phyloP scores from a whole-genome alignment of 352 stramenopile genomes.

The Plasmopara viticola region DNA sequence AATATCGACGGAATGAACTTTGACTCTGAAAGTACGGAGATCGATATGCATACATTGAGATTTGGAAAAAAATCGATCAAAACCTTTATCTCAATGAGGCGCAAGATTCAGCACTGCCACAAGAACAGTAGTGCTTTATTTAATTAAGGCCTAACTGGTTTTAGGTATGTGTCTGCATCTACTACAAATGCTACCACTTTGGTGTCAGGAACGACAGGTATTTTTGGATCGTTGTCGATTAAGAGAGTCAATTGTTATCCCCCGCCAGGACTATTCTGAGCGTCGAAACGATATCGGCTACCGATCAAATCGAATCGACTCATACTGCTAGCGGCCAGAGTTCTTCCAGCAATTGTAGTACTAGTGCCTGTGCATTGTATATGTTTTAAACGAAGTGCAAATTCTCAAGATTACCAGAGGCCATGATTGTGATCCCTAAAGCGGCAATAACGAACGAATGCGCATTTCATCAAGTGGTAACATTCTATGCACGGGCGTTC shows the following conservation, averaged over 20 bases:
- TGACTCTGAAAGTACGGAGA: background rate
- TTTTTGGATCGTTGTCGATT: background rate
- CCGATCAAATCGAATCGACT: background rate
- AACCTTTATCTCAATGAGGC: background rate
- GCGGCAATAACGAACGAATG: too few species aligned
- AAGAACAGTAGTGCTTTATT: background rate
- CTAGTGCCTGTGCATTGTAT: background rate
- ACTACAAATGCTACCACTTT: background rate
- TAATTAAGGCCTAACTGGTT: too few species aligned
- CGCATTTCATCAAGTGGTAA: too few species aligned
- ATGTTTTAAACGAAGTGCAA: background rate
- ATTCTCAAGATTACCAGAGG: background rate
- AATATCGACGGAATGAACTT: background rate
- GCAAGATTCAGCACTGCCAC: background rate
- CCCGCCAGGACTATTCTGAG: background rate
- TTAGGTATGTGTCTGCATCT: background rate
- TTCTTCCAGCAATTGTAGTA: too few species aligned
- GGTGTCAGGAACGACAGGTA: background rate
- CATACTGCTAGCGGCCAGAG: background rate
- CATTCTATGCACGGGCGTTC: too few species aligned
- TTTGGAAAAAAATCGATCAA: background rate
- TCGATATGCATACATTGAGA: background rate
- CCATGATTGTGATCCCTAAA: too few species aligned
- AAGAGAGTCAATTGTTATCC: background rate
- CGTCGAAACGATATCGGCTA: background rate